Percentiles rank a stretch among this genome's conserved stretches.
These are phyloP conservation scores for Hamamelis virginiana DNA, from an alignment of 164 flowering plant species.

Conservation along the genomic window DNA sequence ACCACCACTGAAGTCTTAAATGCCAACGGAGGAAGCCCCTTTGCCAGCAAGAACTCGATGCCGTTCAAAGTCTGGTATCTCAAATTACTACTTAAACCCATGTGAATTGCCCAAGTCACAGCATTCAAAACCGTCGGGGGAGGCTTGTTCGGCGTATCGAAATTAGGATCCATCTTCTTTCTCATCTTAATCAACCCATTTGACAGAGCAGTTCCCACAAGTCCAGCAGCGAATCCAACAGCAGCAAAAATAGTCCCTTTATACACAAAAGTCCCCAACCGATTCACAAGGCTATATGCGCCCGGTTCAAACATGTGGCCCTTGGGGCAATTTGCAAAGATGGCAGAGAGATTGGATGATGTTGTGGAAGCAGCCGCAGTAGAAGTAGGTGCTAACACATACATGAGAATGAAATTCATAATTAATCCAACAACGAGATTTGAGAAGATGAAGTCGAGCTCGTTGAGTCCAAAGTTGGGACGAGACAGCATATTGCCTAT, in stretches of 20 bases:
- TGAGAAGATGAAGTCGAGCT: conserved; percentile 91
- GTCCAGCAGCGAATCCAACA: conserved; percentile 87
- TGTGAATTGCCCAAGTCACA: conserved; percentile 79
- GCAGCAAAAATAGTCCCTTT: conserved; percentile 83
- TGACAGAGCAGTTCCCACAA: conserved; percentile 84
- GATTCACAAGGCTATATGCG: conserved; percentile 35
- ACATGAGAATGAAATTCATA: conserved; percentile 83
- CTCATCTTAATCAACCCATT: conserved; percentile 73
- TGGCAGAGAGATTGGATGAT: conserved; percentile 41
- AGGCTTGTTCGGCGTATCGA: conserved; percentile 82
- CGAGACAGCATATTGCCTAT: conserved; percentile 96
- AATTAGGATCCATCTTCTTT: conserved; percentile 89
- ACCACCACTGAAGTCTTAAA: conserved; percentile 75
- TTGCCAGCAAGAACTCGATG: conserved; percentile 69
- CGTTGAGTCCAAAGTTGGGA: conserved; percentile 91
- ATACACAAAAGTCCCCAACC: conserved; percentile 81
- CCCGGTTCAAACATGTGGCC: conserved; percentile 97
- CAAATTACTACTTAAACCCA: conserved; percentile 88
- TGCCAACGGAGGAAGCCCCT: conserved; percentile 50
- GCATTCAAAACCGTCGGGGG: conserved; percentile 87
- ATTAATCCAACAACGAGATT: conserved; percentile 90
- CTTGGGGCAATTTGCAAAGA: conserved; percentile 69
- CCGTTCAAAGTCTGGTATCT: conserved; percentile 93
- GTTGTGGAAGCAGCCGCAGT: too few species aligned
- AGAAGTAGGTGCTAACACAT: conserved; percentile 72